Base-by-base conservation (phyloP, 495 filamentous ascomycete genomes). In the Cudoniella acicularis region DNA sequence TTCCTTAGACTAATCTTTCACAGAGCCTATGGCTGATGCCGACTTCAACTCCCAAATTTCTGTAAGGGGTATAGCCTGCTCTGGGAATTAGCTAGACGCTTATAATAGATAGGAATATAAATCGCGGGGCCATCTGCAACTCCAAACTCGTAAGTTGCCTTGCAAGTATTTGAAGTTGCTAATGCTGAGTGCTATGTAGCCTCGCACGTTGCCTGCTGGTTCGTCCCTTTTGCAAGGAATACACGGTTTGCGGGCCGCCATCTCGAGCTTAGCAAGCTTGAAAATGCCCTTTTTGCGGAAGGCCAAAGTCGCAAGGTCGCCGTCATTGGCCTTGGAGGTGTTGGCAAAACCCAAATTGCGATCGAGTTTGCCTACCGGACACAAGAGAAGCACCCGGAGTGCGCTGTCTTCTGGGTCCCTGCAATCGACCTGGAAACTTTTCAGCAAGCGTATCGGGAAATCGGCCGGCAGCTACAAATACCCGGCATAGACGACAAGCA, bases 291-390 rank as follows among this genome's bases (percentile, higher is more conserved):
- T 2, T 56, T 30, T 45, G 17, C 2, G 6, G 20, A 48, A 18
- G 46, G 20, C 20, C 50, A 40, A n/a, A 22, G 17, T 18, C 25
- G 11, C 13, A 56, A 47, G n/a, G 13, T 64, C 3, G 62, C 62
- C 17, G 22, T 64, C 17, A 36, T 22, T n/a, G 62, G 57, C 2
- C 62, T 64, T 27, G 57, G 62, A 9, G 62, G 62, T 13, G 54
- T 64, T 1, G 57, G 62, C 1, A 64, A 64, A 41, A 56, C 62
- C 0, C 48, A 42, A 13, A 10, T 64, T 2, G 53, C 27, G 10
- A 20, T 64, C 24, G 57, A 61, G 23, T 36, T 52, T 25, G 57
- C 52, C 43, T 57, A 52, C 40, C 62, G 57, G 20, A 30, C 50
- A 21, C 47, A 27, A 46, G 42, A 41, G 1, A 54, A 49, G 43